Base-by-base conservation (phyloP, 495 filamentous ascomycete species). In the Lasiosphaeris hirsuta region DNA sequence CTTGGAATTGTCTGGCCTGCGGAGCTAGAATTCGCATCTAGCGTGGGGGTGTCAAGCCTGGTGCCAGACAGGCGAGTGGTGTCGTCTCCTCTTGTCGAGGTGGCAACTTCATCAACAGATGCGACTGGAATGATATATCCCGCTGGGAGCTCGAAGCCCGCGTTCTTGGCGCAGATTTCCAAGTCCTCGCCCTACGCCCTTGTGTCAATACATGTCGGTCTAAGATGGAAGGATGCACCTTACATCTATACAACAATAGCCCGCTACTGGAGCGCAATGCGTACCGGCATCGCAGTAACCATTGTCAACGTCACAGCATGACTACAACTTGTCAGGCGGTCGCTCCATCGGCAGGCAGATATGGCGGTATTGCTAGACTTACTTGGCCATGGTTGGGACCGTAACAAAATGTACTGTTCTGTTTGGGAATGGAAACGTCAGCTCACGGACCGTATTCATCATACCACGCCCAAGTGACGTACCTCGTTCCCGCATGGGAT, bases 191-290 rank as follows among this genome's bases (percentile, higher is more conserved):
- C 63, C 73, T 78, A 33, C 46, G 9, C 7, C 51, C 36, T 63
- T 34, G 30, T 63, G 61, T 49, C 51, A 10, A 41, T 10, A 33
- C 17, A 6, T 37, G 11, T 7, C 2, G 14, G 9, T n/a, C 1
- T 17, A 37, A 36, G 39, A 41, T 11, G 30, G 1, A 3, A 8
- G 15, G 42, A 10, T 7, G 39, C 9, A n/a, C 44, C 69, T 19
- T 65, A 76, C 72, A 23, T 74, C 67, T 4, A 65, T 48, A 51
- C 75, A 78, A 38, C 75, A 78, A 44, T 67, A 75, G 4, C 74
- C 74, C 7, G 69, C 72, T 1, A 73, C 68, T 1, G 75, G 72
- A 13, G 75, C 74, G 50, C 74, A 78, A 37, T 65, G 72, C 34
- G 66, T 67, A 3, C 73, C 73, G 17, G 41, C 44, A 4, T 62